A percentile compares a stretch with the other conserved stretches of the same genome.
These are phyloP conservation scores for Fusarium sp. DNA, from an alignment of 2,329 filamentous ascomycete genomes.

Conservation along the genomic window DNA sequence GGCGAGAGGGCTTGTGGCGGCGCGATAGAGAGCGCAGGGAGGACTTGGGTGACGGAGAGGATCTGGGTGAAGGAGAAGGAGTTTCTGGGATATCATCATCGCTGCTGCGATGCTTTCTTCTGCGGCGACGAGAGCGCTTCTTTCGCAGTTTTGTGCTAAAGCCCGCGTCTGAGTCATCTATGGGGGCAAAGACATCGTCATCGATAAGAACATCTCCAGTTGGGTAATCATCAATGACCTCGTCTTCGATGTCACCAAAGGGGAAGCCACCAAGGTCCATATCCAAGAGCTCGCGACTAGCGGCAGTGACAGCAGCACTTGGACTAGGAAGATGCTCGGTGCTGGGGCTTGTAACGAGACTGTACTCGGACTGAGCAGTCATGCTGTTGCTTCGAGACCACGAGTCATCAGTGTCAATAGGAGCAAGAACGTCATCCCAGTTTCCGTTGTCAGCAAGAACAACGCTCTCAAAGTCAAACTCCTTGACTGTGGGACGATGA, in stretches of 20 bases:
- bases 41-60: slow-evolving; percentile 38
- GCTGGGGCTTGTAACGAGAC: slow-evolving; percentile 52
- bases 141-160: slow-evolving; percentile 65
- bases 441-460: slow-evolving; percentile 74
- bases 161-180: slow-evolving; percentile 47
- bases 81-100: slow-evolving; percentile 41
- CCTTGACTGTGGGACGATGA: slow-evolving; percentile 76
- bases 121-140: slow-evolving; percentile 53
- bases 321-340: slow-evolving; percentile 58
- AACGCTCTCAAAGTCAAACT: slow-evolving; percentile 85
- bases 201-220: slow-evolving; percentile 46
- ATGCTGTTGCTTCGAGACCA: slow-evolving; percentile 52
- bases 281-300: slow-evolving; percentile 61
- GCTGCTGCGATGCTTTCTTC: slow-evolving; percentile 53
- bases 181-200: slow-evolving; percentile 14
- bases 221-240: slow-evolving; percentile 49
- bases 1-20: slow-evolving; percentile 45
- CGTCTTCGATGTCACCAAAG: slow-evolving; percentile 53
- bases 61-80: slow-evolving; percentile 37
- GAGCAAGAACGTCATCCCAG: slow-evolving; percentile 86
- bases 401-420: slow-evolving; percentile 64
- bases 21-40: slow-evolving; percentile 43
- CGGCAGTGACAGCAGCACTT: slow-evolving; percentile 68
- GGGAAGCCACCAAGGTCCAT: slow-evolving; percentile 56
- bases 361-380: slow-evolving; percentile 48